Evolutionary conservation across 352 stramenopile species (phyloP), one percentile per base, ranked within the genome.

Genomic region (Pythium guiyangense): DNA sequence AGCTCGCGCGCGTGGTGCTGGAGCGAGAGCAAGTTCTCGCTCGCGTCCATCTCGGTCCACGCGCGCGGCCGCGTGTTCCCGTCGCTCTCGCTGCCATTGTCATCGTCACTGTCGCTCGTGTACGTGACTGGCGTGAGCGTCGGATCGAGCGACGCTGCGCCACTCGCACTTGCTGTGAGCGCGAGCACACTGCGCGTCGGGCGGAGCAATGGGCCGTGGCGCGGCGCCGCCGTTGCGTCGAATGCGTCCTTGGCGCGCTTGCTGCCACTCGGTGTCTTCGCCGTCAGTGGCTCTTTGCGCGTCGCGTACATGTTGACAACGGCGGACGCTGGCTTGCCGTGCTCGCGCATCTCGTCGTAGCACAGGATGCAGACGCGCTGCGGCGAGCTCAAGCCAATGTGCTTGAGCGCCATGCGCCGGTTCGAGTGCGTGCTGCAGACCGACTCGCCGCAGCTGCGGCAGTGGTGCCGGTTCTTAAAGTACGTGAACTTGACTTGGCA

Each of bases 401-500:
- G 72, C 51, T 80, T 70, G 44, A 97, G 64, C 31, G 74, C 70
- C 12, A 90, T 57, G 1, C 81, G 79, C 20, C 74, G 74, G 55
- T 78, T 88, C 43, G 79, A 92, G 66, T 94, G 88, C 26, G 76
- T 88, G 31, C 67, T 81, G 69, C 88, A 96, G 14, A 96, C 86
- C 2, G 88, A 91, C 52, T 88, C 64, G 14, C 88, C 88, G 62
- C 88, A 96, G 61, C 86, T 90, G 60, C 88, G 82, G 63, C 88
- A 96, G 65, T 96, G 88, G 63, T 96, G 88, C 10, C 85, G 79
- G 43, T 75, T 78, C 67, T 86, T 88, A 35, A 96, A 84, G 69
- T 96, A 86, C 37, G 66, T 91, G 61, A 96, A 96, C 63, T 89
- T 91, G 44, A 83, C 63, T 56, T 86, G 71, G 57, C 88, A 96